phyloP scores from a whole-genome alignment of 805 yeast species.

The Cyberlindnera euphorbiae region DNA sequence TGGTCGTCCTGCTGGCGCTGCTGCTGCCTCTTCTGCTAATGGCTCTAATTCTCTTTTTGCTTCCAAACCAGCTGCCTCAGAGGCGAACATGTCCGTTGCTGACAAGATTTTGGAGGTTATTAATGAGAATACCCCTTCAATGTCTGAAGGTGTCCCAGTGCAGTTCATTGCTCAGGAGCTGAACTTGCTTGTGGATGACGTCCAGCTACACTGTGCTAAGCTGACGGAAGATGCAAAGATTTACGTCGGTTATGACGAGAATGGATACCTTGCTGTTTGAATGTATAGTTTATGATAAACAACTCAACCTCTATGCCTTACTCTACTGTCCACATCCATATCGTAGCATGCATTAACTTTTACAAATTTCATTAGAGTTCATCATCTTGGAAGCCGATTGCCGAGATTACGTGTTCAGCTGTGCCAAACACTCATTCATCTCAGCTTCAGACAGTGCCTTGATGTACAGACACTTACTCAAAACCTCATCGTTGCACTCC shows the following conservation, averaged over 20 bases:
- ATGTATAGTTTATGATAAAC: too few species aligned
- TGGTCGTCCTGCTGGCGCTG: conserved; percentile 2
- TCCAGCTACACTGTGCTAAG: conserved; percentile 43
- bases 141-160: conserved; percentile 76
- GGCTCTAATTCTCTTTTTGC: conserved; percentile 37
- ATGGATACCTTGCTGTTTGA: conserved; percentile 50
- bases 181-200: conserved; percentile 44
- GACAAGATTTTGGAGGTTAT: conserved; percentile 47
- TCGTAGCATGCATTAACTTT: not conserved
- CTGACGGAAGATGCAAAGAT: conserved; percentile 65
- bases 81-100: conserved; percentile 28
- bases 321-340: not conserved
- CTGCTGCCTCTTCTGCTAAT: conserved; percentile 7
- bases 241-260: conserved; percentile 67
- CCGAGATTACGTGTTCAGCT: too few species aligned
- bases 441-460: conserved; percentile 71
- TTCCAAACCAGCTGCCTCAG: conserved; percentile 32
- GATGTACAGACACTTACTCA: conserved; percentile 82
- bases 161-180: conserved; percentile 55
- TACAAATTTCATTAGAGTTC: not conserved
- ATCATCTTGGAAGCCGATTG: too few species aligned
- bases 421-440: conserved; percentile 40
- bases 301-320: too few species aligned
- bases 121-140: conserved; percentile 45
- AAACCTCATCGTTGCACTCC: conserved; percentile 51